These are phyloP conservation scores for Datura wrightii DNA, from an alignment of 257 asterid species.

Conservation along the genomic window DNA sequence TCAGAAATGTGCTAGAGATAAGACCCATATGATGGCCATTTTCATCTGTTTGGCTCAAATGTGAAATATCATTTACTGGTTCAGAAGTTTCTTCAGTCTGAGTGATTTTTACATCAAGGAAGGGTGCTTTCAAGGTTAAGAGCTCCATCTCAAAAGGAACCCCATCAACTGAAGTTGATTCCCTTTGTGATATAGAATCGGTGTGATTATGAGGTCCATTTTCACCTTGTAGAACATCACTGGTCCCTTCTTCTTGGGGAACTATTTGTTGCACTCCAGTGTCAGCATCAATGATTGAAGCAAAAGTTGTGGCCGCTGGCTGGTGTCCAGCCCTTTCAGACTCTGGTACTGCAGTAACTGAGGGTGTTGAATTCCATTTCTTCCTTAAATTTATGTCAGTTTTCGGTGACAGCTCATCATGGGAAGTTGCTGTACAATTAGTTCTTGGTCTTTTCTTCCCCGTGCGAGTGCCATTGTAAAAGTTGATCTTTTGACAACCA, in stretches of 20 bases:
- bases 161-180: conserved; percentile 24
- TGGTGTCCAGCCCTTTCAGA: conserved; percentile 28
- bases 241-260: conserved; percentile 29
- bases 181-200: conserved; percentile 24
- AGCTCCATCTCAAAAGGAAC: conserved; percentile 19
- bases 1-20: conserved; percentile 16
- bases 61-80: conserved; percentile 10
- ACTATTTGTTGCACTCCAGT: conserved; percentile 1
- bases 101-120: neutral
- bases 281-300: conserved; percentile 26
- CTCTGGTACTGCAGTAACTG: conserved; percentile 36
- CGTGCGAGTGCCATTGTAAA: neutral
- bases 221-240: conserved; percentile 7
- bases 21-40: conserved; percentile 4
- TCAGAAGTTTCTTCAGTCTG: conserved; percentile 17
- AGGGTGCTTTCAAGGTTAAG: neutral
- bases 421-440: conserved; percentile 28
- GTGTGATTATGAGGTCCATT: conserved; percentile 6
- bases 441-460: conserved; percentile 31
- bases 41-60: conserved; percentile 26
- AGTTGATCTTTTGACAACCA: conserved; percentile 47
- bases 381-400: conserved; percentile 23
- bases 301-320: neutral
- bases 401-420: conserved; percentile 29
- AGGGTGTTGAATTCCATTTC: conserved; percentile 32